Percentiles rank a stretch among this genome's conserved stretches.
Conservation (phyloP, 805 yeast species). For the Ogataea philodendri region DNA sequence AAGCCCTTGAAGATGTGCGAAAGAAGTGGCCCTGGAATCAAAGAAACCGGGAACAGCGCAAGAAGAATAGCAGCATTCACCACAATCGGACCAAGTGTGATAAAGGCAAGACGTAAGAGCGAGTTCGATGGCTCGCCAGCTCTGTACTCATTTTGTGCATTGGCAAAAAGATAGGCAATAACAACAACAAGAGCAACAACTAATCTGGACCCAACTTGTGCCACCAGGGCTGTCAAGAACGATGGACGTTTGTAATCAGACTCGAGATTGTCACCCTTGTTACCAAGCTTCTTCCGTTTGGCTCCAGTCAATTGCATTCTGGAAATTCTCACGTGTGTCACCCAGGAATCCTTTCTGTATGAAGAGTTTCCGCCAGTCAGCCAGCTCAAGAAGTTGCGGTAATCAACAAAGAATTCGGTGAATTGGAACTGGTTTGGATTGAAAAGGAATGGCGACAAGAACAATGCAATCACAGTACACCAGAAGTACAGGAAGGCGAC, state of each 20-base stretch:
- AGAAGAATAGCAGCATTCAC: conserved; percentile 43
- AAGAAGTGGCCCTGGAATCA: conserved; percentile 48
- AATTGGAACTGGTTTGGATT: conserved; percentile 77
- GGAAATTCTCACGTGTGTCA: conserved; percentile 46
- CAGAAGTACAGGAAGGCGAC: conserved; percentile 63
- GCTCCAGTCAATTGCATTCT: conserved; percentile 59
- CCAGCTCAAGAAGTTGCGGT: conserved; percentile 53
- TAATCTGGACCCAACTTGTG: conserved; percentile 41
- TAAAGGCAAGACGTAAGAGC: conserved; percentile 41
- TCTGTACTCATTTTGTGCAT: conserved; percentile 48
- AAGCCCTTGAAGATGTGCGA: conserved; percentile 42
- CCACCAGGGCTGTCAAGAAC: conserved; percentile 39
- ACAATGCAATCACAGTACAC: conserved; percentile 63
- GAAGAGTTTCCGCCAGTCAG: conserved; percentile 50
- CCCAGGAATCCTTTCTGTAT: conserved; percentile 39
- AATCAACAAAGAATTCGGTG: conserved; percentile 68
- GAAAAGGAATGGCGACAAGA: conserved; percentile 69
- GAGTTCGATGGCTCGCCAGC: conserved; percentile 38
- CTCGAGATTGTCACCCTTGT: conserved; percentile 38
- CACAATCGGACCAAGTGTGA: conserved; percentile 47
- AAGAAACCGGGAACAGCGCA: conserved; percentile 43
- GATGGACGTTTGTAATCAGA: conserved; percentile 52
- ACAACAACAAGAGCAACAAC: conserved; percentile 36
- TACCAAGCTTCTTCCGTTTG: conserved; percentile 41
- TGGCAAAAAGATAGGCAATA: conserved; percentile 51